Evolutionary conservation across 768 basidiomycete genomes (phyloP).

Genomic region (Termitomyces bulborhizus): DNA sequence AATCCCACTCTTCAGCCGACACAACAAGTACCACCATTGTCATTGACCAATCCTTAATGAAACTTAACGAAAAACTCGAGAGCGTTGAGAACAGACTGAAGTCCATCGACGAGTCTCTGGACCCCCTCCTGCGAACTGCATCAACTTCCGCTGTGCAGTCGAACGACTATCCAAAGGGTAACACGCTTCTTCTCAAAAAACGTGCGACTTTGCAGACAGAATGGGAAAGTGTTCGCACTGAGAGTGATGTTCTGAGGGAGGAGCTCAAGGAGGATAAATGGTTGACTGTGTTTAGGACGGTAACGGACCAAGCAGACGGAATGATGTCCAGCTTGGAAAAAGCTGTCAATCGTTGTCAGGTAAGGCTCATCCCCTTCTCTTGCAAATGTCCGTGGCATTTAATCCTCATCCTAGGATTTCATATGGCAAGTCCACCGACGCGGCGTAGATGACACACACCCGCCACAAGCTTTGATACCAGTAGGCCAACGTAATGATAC

Average conservation of each 20-base stretch:
- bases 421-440: constrained; percentile 74
- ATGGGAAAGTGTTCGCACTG: constrained; percentile 77
- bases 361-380: constrained; percentile 27
- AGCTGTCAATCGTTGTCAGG: constrained; percentile 85
- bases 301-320: constrained; percentile 91
- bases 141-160: constrained; percentile 42
- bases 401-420: constrained; percentile 52
- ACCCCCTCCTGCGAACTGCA: constrained; percentile 46
- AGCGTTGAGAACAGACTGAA: constrained; percentile 67
- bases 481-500: constrained; percentile 38
- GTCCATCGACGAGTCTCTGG: constrained; percentile 57
- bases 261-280: constrained; percentile 98
- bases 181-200: constrained; percentile 58
- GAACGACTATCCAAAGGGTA: constrained; percentile 31
- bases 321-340: constrained; percentile 98
- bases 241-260: constrained; percentile 76
- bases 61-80: constrained; percentile 74
- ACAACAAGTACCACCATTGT: constrained; percentile 53
- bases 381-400: constrained; percentile 5
- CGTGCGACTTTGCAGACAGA: constrained; percentile 66
- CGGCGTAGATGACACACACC: constrained; percentile 39
- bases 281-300: constrained; percentile 91
- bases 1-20: constrained; percentile 61
- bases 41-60: constrained; percentile 79
- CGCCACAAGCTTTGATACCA: constrained; percentile 37